Percentiles rank a stretch among this genome's conserved stretches.
These are phyloP conservation scores for Aphelidium insulamus DNA, from an alignment of 371 early-diverging fungal species.

Conservation along the genomic window DNA sequence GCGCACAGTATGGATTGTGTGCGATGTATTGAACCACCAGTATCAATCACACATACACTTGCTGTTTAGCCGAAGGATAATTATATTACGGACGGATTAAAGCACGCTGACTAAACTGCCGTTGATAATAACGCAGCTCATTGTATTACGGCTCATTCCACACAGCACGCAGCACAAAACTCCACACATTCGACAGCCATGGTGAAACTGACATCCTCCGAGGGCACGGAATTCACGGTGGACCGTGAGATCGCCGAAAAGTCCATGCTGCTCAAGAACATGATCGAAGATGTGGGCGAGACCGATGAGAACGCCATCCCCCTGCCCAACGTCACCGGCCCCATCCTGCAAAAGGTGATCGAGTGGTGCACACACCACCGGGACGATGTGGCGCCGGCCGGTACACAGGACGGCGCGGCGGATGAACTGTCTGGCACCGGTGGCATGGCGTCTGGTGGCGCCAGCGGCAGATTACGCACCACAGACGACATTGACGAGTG, in stretches of 20 bases:
- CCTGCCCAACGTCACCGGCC: constrained; percentile 65
- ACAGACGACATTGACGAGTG: constrained; percentile 47
- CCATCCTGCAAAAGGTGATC: constrained; percentile 50
- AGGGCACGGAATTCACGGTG: constrained; percentile 44
- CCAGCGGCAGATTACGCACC: constrained; percentile 14
- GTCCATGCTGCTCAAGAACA: constrained; percentile 55
- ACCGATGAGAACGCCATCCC: constrained; percentile 37
- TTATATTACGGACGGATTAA: no score
- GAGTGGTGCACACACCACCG: constrained; percentile 66
- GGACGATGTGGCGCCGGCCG: constrained; percentile 31
- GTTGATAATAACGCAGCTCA: no score
- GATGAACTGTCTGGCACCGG: constrained; percentile 9
- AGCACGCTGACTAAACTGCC: no score
- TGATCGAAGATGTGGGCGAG: constrained; percentile 50
- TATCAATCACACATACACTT: no score
- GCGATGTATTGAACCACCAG: no score
- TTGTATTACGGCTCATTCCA: no score
- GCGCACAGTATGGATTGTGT: no score
- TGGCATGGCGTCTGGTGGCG: constrained; percentile 19
- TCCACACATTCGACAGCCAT: no score
- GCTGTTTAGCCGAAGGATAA: no score
- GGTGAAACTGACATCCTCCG: constrained; percentile 30
- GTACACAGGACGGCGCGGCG: not conserved
- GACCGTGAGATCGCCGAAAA: constrained; percentile 47
- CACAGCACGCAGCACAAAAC: no score